These are phyloP conservation scores for Solanum hybrid DNA, from an alignment of 305 asterid genomes.

Conservation along the genomic window DNA sequence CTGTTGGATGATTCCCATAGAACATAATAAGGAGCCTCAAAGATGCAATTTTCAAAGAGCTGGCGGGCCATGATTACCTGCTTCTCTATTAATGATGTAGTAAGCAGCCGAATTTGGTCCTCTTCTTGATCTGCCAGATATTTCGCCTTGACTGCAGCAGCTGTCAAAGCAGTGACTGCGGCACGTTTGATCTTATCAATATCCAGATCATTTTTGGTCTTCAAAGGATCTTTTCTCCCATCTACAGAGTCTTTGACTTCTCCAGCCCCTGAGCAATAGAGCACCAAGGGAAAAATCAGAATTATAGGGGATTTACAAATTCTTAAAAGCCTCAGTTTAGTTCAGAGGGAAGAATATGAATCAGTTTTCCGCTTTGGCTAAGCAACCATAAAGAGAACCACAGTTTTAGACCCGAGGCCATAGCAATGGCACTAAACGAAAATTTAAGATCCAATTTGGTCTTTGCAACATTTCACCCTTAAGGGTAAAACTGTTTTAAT, in stretches of 20 bases:
- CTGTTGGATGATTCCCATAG: neutral
- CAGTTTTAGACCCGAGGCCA: neutral
- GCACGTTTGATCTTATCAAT: slow-evolving; percentile 53
- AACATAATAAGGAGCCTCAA: neutral
- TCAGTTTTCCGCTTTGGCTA: neutral
- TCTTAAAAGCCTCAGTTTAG: neutral
- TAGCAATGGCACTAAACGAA: neutral
- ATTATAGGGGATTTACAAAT: neutral
- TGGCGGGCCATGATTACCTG: slow-evolving; percentile 45
- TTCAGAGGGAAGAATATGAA: neutral
- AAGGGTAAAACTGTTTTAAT: neutral
- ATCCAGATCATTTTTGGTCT: slow-evolving; percentile 26
- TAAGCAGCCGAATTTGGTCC: slow-evolving; percentile 74
- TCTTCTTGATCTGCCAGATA: slow-evolving; percentile 90
- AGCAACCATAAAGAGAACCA: neutral
- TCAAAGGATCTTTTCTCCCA: slow-evolving; percentile 28
- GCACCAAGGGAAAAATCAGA: slow-evolving; percentile 1
- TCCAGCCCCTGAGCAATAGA: slow-evolving; percentile 8
- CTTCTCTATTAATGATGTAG: slow-evolving; percentile 59
- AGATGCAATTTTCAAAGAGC: neutral
- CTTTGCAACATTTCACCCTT: neutral
- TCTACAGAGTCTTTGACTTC: slow-evolving; percentile 27
- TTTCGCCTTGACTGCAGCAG: slow-evolving; percentile 98
- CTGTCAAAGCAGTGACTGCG: slow-evolving; percentile 83
- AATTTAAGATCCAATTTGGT: neutral